Conservation (phyloP, 192 early-diverging fungal genomes). For the Coemansia sp. region DNA sequence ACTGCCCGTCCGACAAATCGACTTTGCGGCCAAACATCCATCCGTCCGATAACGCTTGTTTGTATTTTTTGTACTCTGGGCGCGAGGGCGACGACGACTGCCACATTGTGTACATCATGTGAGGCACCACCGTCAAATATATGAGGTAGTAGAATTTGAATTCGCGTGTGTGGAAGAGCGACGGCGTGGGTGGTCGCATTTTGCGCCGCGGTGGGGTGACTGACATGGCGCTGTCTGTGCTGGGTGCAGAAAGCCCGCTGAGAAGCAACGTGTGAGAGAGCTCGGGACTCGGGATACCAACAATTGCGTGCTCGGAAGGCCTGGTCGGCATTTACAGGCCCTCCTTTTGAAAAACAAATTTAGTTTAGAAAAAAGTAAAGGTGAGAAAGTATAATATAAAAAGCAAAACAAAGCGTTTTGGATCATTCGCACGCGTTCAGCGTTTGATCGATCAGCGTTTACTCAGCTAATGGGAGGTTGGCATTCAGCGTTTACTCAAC, state of each 20-base stretch:
- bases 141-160: slow-evolving; percentile 74
- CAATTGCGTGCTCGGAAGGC: slow-evolving; percentile 1
- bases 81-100: slow-evolving; percentile 46
- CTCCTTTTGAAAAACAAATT: background rate
- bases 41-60: slow-evolving; percentile 55
- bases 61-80: slow-evolving; percentile 45
- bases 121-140: slow-evolving; percentile 59
- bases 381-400: background rate
- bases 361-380: background rate
- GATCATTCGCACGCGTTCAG: background rate
- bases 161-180: slow-evolving; percentile 65
- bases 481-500: background rate
- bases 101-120: slow-evolving; percentile 66
- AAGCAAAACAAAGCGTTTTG: background rate
- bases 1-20: slow-evolving; percentile 55
- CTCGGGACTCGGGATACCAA: slow-evolving; percentile 2
- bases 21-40: slow-evolving; percentile 73
- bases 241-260: slow-evolving; percentile 14
- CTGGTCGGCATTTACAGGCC: slow-evolving; percentile 3
- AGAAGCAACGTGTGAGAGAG: slow-evolving; percentile 18
- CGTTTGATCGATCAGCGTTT: no score
- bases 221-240: slow-evolving; percentile 10
- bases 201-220: slow-evolving; percentile 54
- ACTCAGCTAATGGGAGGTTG: no score
- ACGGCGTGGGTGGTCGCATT: slow-evolving; percentile 73